Evolutionary conservation across 1,139 yeast genomes (phyloP), one percentile per base, ranked within the genome.

Genomic region (Geotrichum europaeum): DNA sequence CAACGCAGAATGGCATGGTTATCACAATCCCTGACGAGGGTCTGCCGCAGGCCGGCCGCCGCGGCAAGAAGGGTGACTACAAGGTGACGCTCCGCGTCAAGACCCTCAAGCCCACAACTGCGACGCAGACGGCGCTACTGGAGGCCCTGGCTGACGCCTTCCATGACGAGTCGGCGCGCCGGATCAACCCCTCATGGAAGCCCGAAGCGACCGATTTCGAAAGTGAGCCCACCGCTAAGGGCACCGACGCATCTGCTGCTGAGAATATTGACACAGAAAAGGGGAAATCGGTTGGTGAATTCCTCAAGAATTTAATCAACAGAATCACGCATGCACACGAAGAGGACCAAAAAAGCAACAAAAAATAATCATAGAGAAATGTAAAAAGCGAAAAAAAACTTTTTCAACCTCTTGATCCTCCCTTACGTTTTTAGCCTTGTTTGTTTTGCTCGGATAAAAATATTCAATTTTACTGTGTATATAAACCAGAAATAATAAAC

Each of bases 91-190:
- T 91, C 67, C 83, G 84, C 59, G 89, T 95, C 32, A 83, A 84
- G 71, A 84, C 92, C 1, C 78, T 84, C 66, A 81, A 84, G 62
- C 94, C 98, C 3, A 82, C 82, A 62, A 87, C 90, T 20, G 89
- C 94, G n/a, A 87, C 94, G 1, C 97, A 94, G 73, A 85, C 85
- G 10, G 96, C 96, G n/a, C 78, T 94, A 62, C 80, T 95, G 68
- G 99, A 95, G 73, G 97, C 97, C 0, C 80, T 94, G 65, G 99
- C 99, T 0, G 97, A 90, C 71, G 87, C 96, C 3, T 82, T 87
- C 60, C 84, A 88, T 63, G 99, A 94, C 72, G 79, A 79, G 55
- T 81, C 80, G 36, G 98, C 99, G 3, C 87, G 83, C 67, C 79
- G 94, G 65, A 78, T 85, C 13, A 84, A 83, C 65, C 81, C 84